Evolutionary conservation across 164 flowering plant species (phyloP), one percentile per base, ranked within the genome.

Genomic region (Magnolia kwangsiensis): DNA sequence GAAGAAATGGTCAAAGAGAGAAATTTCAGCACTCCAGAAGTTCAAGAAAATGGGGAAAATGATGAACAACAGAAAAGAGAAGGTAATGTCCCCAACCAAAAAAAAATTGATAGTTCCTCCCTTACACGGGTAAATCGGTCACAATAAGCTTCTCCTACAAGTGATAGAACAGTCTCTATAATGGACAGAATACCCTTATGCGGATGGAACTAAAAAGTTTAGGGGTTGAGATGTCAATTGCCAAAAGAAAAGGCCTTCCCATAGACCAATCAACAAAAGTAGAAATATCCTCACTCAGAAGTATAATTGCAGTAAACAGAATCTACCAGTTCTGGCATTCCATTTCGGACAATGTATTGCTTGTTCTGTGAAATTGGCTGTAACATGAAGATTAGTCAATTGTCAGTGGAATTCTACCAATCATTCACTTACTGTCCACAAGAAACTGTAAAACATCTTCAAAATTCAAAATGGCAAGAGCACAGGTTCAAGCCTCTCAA

Each of bases 321-420:
- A 85, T 71, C 45, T 88, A 95, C 98, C 90, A 93, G 80, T 65
- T 85, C 81, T 4, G 98, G 98, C 21, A 49, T 74, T 71, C 98
- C 98, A 88, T 93, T 84, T 83, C 83, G 90, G 13, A 86, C 98
- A 74, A 92, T 88, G 81, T 91, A 95, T 0, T 96, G 82, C 55
- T 92, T 92, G 81, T 83, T 80, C 85, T 92, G 96, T 63, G 96
- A 84, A 80, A 95, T 82, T 66, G 97, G 98, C 98, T 95, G 96
- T 63, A 84, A 78, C 63, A 81, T 16, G 29, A 78, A 31, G 80
- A 24, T 29, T 18, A 51, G 23, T 59, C 63, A 13, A 59, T 13
- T 37, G n/a, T 59, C n/a, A 59, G 63, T 59, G 63, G 16, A 59
- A 59, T 19, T 59, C 19, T 59, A 59, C 19, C 19, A 59, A 59